Evolutionary conservation across 1,139 yeast genomes (phyloP), one percentile per base, ranked within the genome.

Genomic region (Zygotorulaspora mrakii): DNA sequence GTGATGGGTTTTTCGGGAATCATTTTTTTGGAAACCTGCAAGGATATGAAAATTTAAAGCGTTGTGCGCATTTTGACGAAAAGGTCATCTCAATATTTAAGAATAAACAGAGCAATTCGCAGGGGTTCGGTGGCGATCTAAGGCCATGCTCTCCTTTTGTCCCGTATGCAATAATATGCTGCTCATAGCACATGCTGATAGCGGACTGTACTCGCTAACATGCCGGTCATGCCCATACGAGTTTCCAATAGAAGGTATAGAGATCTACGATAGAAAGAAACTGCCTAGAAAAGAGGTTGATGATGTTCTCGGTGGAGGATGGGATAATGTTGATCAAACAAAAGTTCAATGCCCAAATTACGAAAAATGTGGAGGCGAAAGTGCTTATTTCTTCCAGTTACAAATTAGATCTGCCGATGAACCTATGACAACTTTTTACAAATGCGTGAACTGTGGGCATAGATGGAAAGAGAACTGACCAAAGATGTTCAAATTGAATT

Each of bases 271-370:
- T 61, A 73, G 96, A 45, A 87, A 84, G 60, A 74, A 74, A 45
- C 73, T 91, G 58, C 83, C 85, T 26, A 73, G 95, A 60, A 91
- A 91, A 59, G 85, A 87, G 53, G 94, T 91, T 3, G 99, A 91
- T 64, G 98, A 91, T 67, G 96, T 91, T 8, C 73, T 91, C 18
- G 98, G 99, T 45, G 97, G 96, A 18, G 94, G 97, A 2, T 91
- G 98, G 98, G 98, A 91, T 62, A 89, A 91, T 59, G 98, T 94
- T 21, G 98, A 94, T 60, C 91, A 83, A 57, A 83, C 91, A 0
- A 70, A 77, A 2, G 83, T 91, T 0, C 95, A 91, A 61, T 91
- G 98, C 69, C 96, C 96, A 3, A 71, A 77, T 31, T 59, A 62
- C 40, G 94, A 85, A 48, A 65, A 73, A 1, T 91, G 98, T 69